A percentile compares a stretch with the other conserved stretches of the same genome.
Conservation (phyloP, 75 land plant species). For the Isoetes taiwanensis region DNA sequence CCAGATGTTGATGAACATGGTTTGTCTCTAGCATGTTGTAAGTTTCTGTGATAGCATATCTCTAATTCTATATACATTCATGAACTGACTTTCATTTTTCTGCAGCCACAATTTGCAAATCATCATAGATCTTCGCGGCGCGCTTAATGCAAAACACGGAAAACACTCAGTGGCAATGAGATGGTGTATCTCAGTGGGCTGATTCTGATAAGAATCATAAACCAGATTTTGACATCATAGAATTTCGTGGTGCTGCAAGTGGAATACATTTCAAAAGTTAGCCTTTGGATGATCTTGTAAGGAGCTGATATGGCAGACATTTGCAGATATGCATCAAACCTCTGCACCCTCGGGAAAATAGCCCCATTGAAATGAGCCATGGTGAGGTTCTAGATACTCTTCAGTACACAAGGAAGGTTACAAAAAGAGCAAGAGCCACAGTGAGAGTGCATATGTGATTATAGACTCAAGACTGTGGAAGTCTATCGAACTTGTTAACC, state of each 20-base stretch:
- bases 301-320: no score
- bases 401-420: slow-evolving; percentile 44
- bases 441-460: slow-evolving; percentile 57
- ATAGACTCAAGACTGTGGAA: slow-evolving; percentile 64
- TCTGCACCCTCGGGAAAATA: slow-evolving; percentile 52
- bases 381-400: slow-evolving; percentile 37
- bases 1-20: no score
- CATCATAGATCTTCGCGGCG: slow-evolving; percentile 87
- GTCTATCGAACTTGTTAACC: slow-evolving; percentile 43
- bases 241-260: slow-evolving; percentile 54
- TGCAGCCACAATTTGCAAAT: slow-evolving; percentile 44
- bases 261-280: no score
- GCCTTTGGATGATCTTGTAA: no score
- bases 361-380: slow-evolving; percentile 78
- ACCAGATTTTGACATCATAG: slow-evolving; percentile 40
- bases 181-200: slow-evolving; percentile 65
- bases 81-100: background rate
- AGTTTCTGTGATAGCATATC: no score
- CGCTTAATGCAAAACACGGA: slow-evolving; percentile 86
- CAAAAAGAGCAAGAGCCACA: slow-evolving; percentile 46
- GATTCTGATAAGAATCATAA: slow-evolving; percentile 37
- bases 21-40: no score
- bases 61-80: no score
- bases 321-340: slow-evolving; percentile 58
- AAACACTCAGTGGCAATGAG: slow-evolving; percentile 79